A percentile compares a stretch with the other conserved stretches of the same genome.
phyloP scores from a whole-genome alignment of 2,329 filamentous ascomycete species.

The Paradendryphiella salina region DNA sequence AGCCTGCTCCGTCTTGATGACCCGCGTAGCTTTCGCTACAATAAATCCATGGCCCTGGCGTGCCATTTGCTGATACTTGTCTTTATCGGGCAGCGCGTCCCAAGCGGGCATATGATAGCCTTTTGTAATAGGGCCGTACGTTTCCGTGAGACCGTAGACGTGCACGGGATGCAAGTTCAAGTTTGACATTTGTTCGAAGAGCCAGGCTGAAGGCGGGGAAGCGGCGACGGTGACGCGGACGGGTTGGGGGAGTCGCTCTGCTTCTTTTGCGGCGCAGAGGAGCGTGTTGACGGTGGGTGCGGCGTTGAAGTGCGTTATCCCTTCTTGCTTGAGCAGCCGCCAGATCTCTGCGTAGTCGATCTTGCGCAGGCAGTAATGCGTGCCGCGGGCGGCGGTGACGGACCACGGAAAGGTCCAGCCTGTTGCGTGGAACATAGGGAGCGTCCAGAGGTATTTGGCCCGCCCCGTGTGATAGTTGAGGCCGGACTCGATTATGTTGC shows the following conservation, averaged over 20 bases:
- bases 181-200: constrained; percentile 89
- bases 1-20: constrained; percentile 77
- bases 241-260: constrained; percentile 66
- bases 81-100: constrained; percentile 71
- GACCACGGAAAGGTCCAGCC: constrained; percentile 90
- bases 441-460: constrained; percentile 85
- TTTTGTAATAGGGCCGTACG: constrained; percentile 94
- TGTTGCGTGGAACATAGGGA: constrained; percentile 80
- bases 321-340: constrained; percentile 81
- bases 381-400: constrained; percentile 89
- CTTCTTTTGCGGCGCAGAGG: constrained; percentile 78
- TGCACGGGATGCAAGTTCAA: constrained; percentile 90
- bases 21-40: constrained; percentile 75
- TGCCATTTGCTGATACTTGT: constrained; percentile 89
- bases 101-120: constrained; percentile 86
- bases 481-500: constrained; percentile 85
- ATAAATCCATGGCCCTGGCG: constrained; percentile 92
- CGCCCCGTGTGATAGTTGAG: constrained; percentile 71
- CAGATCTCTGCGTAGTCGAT: constrained; percentile 95
- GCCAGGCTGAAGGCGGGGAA: constrained; percentile 81
- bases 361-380: constrained; percentile 91
- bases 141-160: constrained; percentile 86
- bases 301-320: constrained; percentile 92
- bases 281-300: constrained; percentile 96
- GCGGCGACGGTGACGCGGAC: constrained; percentile 92